Evolutionary conservation across 805 yeast species (phyloP).

Genomic region (Yamadazyma kitorensis): DNA sequence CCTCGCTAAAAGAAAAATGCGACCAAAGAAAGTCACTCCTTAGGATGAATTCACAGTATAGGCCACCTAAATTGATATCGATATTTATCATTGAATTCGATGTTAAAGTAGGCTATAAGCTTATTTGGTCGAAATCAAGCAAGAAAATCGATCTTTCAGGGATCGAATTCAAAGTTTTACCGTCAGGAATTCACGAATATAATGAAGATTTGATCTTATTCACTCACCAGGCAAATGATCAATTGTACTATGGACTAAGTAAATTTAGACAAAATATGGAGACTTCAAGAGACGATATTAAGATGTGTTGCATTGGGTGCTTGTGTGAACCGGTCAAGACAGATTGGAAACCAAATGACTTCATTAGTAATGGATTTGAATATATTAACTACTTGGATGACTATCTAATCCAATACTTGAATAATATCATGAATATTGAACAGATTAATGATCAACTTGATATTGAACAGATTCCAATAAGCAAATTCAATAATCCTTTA

Average conservation of each 20-base stretch:
- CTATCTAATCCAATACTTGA: constrained; percentile 21
- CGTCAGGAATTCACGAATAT: constrained; percentile 40
- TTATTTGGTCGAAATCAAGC: constrained; percentile 32
- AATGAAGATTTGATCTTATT: constrained; percentile 27
- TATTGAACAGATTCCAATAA: constrained; percentile 3
- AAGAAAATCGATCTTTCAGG: constrained; percentile 23
- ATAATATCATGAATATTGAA: too few relatives aligned
- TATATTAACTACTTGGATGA: constrained; percentile 27
- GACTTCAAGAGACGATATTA: constrained; percentile 25
- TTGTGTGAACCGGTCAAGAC: constrained; percentile 26
- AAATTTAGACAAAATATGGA: constrained; percentile 21
- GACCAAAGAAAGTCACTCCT: too few relatives aligned
- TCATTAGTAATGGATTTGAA: constrained; percentile 37
- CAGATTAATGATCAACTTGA: too few relatives aligned
- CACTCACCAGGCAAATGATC: constrained; percentile 22
- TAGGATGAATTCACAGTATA: too few relatives aligned
- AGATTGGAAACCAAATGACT: constrained; percentile 37
- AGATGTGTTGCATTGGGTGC: constrained; percentile 40
- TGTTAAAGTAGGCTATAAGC: constrained; percentile 30
- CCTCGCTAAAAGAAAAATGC: too few relatives aligned
- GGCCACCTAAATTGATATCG: constrained; percentile 29
- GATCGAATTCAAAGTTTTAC: constrained; percentile 37
- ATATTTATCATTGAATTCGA: constrained; percentile 38
- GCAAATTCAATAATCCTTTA: constrained; percentile 10
- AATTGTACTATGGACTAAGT: constrained; percentile 33